Evolutionary conservation across 768 basidiomycete species (phyloP), one percentile per base, ranked within the genome.

Genomic region (Auricularia cornea): DNA sequence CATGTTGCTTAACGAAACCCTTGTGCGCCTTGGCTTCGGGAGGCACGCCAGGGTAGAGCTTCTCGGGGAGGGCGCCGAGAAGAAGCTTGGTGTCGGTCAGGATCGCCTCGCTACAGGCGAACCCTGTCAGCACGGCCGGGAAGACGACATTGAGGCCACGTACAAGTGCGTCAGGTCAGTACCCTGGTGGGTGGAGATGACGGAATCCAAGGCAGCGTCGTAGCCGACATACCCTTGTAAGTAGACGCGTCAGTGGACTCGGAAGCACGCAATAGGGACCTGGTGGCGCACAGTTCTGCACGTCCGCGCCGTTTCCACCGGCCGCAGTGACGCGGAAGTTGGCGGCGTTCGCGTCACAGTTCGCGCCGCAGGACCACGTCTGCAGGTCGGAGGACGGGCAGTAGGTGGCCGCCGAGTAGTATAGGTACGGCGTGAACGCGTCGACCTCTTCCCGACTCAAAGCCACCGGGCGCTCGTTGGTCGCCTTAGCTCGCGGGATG

Each of bases 101-200:
- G 60, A 79, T 72, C 2, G 85, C 78, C n/a, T 80, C 51, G 61
- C 83, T 84, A 61, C 5, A 60, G 8, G 40, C 6, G 26, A n/a
- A n/a, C n/a, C n/a, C n/a, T n/a, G n/a, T n/a, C n/a, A n/a, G n/a
- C n/a, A n/a, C n/a, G n/a, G n/a, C n/a, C n/a, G n/a, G n/a, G n/a
- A n/a, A n/a, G n/a, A n/a, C n/a, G n/a, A 2, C 31, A 31, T 29
- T 23, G 63, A 48, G 30, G 1, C 38, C 8, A 62, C 78, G 70
- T 66, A 85, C 84, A 87, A 67, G 63, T 81, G 70, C 0, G 73
- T 78, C 6, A 84, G 82, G 64, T 87, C 82, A 4, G 85, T 86
- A 18, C 85, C 85, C 68, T 87, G 76, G 66, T 86, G 85, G 1
- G 80, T 81, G 8, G 86, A 83, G n/a, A 87, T 78, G 40, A 86